Evolutionary conservation across 2,329 filamentous ascomycete species (phyloP).

Genomic region (Aspergillus neotritici): DNA sequence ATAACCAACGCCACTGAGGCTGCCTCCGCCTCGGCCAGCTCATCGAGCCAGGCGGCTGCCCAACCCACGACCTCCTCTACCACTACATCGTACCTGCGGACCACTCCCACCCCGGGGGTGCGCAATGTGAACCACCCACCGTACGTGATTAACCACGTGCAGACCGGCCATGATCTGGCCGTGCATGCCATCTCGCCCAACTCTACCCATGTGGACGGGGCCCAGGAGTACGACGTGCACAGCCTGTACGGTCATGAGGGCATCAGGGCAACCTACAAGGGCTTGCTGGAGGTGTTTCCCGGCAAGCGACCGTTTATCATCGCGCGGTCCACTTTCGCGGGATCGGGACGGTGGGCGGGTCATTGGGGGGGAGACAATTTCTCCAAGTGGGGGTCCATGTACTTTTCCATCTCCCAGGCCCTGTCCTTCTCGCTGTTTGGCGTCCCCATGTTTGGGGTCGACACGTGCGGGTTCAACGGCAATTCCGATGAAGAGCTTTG

Average conservation of each 20-base stretch:
- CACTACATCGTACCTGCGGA: conserved; percentile 49
- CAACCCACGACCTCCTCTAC: conserved; percentile 26
- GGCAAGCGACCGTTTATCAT: conserved; percentile 76
- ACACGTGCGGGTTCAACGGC: conserved; percentile 65
- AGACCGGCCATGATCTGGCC: conserved; percentile 59
- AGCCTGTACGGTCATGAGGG: conserved; percentile 73
- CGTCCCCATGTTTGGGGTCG: conserved; percentile 70
- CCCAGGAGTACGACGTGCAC: conserved; percentile 75
- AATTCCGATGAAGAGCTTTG: conserved; percentile 66
- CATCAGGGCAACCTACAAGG: conserved; percentile 69
- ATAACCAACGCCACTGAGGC: conserved; percentile 64
- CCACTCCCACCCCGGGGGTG: conserved; percentile 56
- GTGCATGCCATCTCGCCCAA: conserved; percentile 71
- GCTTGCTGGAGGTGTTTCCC: conserved; percentile 58
- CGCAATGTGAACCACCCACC: conserved; percentile 68
- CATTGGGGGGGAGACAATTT: conserved; percentile 79
- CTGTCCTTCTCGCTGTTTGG: conserved; percentile 69
- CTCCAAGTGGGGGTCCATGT: conserved; percentile 67
- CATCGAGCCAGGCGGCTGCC: conserved; percentile 47
- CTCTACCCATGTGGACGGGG: conserved; percentile 67
- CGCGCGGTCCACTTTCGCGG: conserved; percentile 73
- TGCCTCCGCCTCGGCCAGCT: conserved; percentile 52
- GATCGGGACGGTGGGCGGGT: conserved; percentile 67
- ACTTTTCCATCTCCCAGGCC: conserved; percentile 70
- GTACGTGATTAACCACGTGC: conserved; percentile 68